These are phyloP conservation scores for Scenedesmus sp. DNA, from an alignment of 163 green algal species.

Conservation along the genomic window DNA sequence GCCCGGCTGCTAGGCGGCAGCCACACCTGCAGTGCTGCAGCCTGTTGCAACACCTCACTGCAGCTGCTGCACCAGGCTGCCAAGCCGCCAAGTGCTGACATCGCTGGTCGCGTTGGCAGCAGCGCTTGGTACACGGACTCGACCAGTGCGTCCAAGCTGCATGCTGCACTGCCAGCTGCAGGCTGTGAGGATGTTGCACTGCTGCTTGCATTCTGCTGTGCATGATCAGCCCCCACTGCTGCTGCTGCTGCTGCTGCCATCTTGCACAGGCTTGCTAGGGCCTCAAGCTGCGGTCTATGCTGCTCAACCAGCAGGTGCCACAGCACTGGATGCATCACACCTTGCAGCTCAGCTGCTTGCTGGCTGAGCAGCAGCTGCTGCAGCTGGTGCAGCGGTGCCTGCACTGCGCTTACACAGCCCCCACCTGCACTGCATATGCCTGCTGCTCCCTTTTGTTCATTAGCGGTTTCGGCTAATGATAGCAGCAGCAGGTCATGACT, in stretches of 20 bases:
- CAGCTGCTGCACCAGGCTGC: neutral
- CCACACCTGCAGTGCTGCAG: neutral
- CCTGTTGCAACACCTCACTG: neutral
- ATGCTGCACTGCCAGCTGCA: neutral
- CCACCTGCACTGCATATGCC: neutral
- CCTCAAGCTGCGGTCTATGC: neutral
- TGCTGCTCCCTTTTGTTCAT: neutral
- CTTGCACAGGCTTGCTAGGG: neutral
- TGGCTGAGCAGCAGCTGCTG: neutral
- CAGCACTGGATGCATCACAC: neutral
- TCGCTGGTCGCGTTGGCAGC: neutral
- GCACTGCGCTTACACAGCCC: too few relatives aligned
- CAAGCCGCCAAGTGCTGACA: neutral
- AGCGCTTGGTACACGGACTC: neutral
- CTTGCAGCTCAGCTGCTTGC: neutral
- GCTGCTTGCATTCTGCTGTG: neutral
- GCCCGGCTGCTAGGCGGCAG: neutral
- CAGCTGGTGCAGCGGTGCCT: neutral
- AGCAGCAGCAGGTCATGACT: conserved; percentile 22
- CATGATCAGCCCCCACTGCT: neutral
- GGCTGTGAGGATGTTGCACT: neutral
- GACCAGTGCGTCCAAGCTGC: neutral
- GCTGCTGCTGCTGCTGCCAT: neutral
- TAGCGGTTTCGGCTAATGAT: neutral
- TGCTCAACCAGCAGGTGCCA: neutral